These are phyloP conservation scores for Lasiosphaeria hispida DNA, from an alignment of 495 filamentous ascomycete species.

Conservation along the genomic window DNA sequence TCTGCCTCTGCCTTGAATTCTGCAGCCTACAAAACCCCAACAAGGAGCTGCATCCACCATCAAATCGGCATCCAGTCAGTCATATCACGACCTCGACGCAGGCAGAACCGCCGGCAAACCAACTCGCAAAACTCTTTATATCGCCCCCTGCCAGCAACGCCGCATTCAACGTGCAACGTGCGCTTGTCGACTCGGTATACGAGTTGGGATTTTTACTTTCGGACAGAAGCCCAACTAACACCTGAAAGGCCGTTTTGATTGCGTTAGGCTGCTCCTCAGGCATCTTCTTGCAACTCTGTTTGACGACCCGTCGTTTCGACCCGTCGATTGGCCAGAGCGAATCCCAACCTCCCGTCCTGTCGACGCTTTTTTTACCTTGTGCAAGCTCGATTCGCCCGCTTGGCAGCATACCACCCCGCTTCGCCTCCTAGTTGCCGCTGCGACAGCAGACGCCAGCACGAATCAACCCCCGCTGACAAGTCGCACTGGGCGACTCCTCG, in stretches of 20 bases:
- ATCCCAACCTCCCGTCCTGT: background rate
- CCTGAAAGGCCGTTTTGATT: background rate
- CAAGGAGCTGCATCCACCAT: constrained; percentile 14
- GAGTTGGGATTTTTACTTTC: constrained; percentile 3
- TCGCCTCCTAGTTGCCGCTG: constrained; percentile 35
- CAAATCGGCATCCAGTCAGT: background rate
- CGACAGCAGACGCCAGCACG: constrained; percentile 28
- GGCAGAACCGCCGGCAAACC: no score
- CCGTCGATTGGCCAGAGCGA: constrained; percentile 3
- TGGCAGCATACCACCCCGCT: constrained; percentile 20
- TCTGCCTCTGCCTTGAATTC: background rate
- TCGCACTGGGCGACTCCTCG: constrained; percentile 39
- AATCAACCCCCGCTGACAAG: constrained; percentile 32
- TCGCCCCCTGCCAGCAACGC: background rate
- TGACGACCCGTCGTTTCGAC: constrained; percentile 8
- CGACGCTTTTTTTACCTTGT: constrained; percentile 18
- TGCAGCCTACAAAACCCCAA: constrained; percentile 16
- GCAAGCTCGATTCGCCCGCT: constrained; percentile 8
- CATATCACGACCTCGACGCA: constrained; percentile 1
- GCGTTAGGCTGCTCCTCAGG: constrained; percentile 4
- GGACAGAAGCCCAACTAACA: constrained; percentile 11
- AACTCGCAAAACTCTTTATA: constrained; percentile 8
- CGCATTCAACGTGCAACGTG: background rate
- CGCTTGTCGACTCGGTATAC: constrained; percentile 1
- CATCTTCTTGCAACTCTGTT: background rate